Conservation (phyloP, 2,329 filamentous ascomycete genomes). For the Neonectria coccinea region DNA sequence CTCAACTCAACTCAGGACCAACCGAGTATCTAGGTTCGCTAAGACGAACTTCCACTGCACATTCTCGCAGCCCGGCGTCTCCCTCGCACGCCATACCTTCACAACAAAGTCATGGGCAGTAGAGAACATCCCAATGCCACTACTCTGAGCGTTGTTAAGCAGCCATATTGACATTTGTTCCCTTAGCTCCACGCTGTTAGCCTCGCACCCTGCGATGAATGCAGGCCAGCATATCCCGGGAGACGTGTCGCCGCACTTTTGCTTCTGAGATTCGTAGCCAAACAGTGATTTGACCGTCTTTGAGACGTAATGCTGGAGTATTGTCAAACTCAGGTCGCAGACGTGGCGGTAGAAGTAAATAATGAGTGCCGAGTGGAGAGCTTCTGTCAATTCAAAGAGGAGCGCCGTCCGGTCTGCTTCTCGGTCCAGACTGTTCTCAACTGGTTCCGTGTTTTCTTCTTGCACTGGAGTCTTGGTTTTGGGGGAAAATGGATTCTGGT, state of each 20-base stretch:
- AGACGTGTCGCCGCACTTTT: slow-evolving; percentile 4
- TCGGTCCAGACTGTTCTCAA: background rate
- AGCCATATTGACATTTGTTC: slow-evolving; percentile 5
- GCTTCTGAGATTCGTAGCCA: background rate
- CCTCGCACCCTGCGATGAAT: slow-evolving; percentile 3
- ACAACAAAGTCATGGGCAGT: background rate
- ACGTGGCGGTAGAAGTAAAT: slow-evolving; percentile 2
- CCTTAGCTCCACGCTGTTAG: background rate
- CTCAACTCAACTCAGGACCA: background rate
- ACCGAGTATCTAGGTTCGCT: background rate
- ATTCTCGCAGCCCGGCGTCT: slow-evolving; percentile 1
- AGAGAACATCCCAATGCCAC: slow-evolving; percentile 5
- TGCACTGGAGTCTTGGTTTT: background rate
- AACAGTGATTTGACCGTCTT: slow-evolving; percentile 1
- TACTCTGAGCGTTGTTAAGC: background rate
- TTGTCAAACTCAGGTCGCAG: background rate
- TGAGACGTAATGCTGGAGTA: background rate
- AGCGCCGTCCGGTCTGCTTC: background rate
- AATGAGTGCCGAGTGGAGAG: background rate
- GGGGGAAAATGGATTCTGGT: background rate
- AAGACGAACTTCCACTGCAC: background rate
- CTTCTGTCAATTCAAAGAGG: background rate
- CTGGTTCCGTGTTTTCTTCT: background rate
- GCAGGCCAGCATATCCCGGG: slow-evolving; percentile 7
- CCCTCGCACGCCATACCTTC: slow-evolving; percentile 7